These are phyloP conservation scores for Hyparrhenia diplandra DNA, from an alignment of 176 grass and related monocot species.

Conservation along the genomic window DNA sequence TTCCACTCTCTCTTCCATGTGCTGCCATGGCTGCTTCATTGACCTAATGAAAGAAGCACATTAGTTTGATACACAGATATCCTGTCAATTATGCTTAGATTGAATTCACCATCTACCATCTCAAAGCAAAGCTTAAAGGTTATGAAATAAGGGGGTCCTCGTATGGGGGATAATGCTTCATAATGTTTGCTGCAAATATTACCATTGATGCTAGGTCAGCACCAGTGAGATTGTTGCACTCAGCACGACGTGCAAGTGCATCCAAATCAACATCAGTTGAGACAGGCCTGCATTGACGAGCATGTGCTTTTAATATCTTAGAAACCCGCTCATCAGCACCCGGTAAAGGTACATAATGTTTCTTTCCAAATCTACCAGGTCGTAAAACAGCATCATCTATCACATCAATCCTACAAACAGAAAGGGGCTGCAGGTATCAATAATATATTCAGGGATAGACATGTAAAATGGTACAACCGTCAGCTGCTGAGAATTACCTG, in stretches of 20 bases:
- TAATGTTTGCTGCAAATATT: too few relatives aligned
- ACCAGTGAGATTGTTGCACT: conserved; percentile 71
- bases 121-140: too few relatives aligned
- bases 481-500: conserved; percentile 44
- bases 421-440: not conserved
- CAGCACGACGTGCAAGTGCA: conserved; percentile 42
- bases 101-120: not conserved
- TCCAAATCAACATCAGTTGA: conserved; percentile 51
- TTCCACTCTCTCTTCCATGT: conserved; percentile 55
- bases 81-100: not conserved
- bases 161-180: too few relatives aligned
- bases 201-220: conserved; percentile 79
- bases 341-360: conserved; percentile 78
- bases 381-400: conserved; percentile 81
- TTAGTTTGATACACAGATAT: not conserved
- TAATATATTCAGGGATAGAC: not conserved
- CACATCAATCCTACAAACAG: conserved; percentile 64
- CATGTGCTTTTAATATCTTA: conserved; percentile 77
- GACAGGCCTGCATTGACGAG: conserved; percentile 57
- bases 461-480: not conserved
- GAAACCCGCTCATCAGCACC: conserved; percentile 49
- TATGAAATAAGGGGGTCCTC: too few relatives aligned
- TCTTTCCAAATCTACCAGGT: conserved; percentile 86
- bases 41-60: conserved; percentile 44
- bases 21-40: conserved; percentile 70